Conservation (phyloP, 2,329 filamentous ascomycete genomes). For the Chaetomiaceae sp. region DNA sequence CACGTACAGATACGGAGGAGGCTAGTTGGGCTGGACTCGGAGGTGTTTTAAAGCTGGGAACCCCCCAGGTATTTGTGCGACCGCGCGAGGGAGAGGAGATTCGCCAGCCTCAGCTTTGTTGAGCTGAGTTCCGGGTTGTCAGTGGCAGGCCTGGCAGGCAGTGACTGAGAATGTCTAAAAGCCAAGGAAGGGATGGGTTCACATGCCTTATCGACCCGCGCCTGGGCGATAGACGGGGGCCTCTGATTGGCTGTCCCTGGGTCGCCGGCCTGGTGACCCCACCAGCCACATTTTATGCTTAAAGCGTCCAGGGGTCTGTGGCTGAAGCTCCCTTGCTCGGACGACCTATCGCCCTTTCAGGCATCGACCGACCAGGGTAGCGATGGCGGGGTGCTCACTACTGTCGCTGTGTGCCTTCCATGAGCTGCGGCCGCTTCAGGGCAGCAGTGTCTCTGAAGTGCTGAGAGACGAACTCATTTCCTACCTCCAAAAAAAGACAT, state of each 20-base stretch:
- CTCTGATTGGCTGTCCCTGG: conserved; percentile 6
- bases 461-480: background rate
- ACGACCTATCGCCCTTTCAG: background rate
- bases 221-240: conserved; percentile 14
- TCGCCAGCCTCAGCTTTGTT: too few relatives aligned
- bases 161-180: background rate
- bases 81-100: too few relatives aligned
- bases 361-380: conserved; percentile 1
- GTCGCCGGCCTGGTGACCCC: background rate
- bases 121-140: too few relatives aligned
- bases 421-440: background rate
- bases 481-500: background rate
- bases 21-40: too few relatives aligned
- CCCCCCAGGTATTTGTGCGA: too few relatives aligned
- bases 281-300: conserved; percentile 10
- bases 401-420: conserved; percentile 4
- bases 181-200: background rate
- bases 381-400: conserved; percentile 12
- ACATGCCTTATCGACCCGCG: conserved; percentile 19
- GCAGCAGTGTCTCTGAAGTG: background rate
- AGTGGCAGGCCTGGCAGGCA: background rate
- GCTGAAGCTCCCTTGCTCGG: conserved; percentile 7
- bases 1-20: too few relatives aligned
- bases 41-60: too few relatives aligned
- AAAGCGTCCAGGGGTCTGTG: background rate